Conservation (phyloP, 176 grass and related monocot species). For the Poa annua region DNA sequence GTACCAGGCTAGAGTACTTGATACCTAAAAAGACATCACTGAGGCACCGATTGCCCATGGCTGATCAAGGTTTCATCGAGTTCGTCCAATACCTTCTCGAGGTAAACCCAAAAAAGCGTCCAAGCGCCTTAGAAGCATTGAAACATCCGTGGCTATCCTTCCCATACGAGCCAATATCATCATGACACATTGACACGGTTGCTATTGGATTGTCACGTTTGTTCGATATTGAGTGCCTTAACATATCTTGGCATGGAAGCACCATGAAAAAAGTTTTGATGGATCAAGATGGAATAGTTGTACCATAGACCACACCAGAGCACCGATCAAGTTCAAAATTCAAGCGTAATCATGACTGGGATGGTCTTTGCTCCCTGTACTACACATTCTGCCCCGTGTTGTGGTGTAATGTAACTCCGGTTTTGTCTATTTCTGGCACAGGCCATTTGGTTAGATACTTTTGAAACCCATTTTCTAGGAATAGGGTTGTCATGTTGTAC, state of each 20-base stretch:
- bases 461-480: slow-evolving; percentile 41
- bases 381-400: slow-evolving; percentile 34
- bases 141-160: slow-evolving; percentile 99
- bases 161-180: slow-evolving; percentile 97
- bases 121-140: slow-evolving; percentile 83
- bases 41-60: slow-evolving; percentile 82
- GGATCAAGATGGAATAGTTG: slow-evolving; percentile 34
- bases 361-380: slow-evolving; percentile 43
- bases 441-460: slow-evolving; percentile 54
- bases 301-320: slow-evolving; percentile 33
- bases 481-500: slow-evolving; percentile 64
- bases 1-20: slow-evolving; percentile 89
- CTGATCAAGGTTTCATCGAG: slow-evolving; percentile 93
- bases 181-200: slow-evolving; percentile 50
- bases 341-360: not conserved
- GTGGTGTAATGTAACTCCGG: slow-evolving; percentile 57
- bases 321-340: slow-evolving; percentile 17
- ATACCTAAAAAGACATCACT: slow-evolving; percentile 95
- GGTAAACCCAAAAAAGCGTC: slow-evolving; percentile 92
- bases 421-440: slow-evolving; percentile 47
- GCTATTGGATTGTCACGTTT: slow-evolving; percentile 21
- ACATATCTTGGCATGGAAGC: slow-evolving; percentile 33
- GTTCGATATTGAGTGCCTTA: slow-evolving; percentile 33
- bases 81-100: slow-evolving; percentile 88
- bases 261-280: slow-evolving; percentile 51